A percentile compares a stretch with the other conserved stretches of the same genome.
Conservation (phyloP, 441 rosid genomes). For the Kokia cookei region DNA sequence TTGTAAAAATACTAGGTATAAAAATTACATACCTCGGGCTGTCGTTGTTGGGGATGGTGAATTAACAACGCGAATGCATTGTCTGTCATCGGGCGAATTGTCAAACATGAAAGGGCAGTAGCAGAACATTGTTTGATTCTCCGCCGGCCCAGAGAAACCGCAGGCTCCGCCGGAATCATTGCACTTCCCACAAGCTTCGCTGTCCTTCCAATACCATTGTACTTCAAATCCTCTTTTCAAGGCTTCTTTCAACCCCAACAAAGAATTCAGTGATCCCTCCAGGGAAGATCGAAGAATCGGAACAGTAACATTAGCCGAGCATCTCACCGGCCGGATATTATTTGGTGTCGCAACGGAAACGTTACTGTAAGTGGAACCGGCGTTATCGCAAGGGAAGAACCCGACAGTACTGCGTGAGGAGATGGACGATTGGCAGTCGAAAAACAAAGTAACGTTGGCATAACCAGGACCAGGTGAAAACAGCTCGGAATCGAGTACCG, state of each 20-base stretch:
- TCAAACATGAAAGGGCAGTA: too few species aligned
- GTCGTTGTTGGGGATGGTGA: too few species aligned
- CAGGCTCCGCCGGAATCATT: too few species aligned
- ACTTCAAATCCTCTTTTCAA: neutral
- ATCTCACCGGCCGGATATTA: neutral
- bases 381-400: neutral
- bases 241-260: neutral
- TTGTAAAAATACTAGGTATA: too few species aligned
- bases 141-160: too few species aligned
- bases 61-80: too few species aligned
- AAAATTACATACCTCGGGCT: too few species aligned
- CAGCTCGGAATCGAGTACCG: neutral
- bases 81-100: too few species aligned
- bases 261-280: neutral
- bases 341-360: neutral
- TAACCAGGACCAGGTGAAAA: neutral
- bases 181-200: too few species aligned
- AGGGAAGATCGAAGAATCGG: neutral
- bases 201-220: too few species aligned
- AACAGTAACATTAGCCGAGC: neutral
- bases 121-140: too few species aligned
- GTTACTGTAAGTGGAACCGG: neutral
- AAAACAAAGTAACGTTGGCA: neutral
- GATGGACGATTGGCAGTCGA: neutral
- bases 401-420: neutral